A percentile compares a stretch with the other conserved stretches of the same genome.
Conservation (phyloP, 257 asterid species). For the Leptodermis oblonga region DNA sequence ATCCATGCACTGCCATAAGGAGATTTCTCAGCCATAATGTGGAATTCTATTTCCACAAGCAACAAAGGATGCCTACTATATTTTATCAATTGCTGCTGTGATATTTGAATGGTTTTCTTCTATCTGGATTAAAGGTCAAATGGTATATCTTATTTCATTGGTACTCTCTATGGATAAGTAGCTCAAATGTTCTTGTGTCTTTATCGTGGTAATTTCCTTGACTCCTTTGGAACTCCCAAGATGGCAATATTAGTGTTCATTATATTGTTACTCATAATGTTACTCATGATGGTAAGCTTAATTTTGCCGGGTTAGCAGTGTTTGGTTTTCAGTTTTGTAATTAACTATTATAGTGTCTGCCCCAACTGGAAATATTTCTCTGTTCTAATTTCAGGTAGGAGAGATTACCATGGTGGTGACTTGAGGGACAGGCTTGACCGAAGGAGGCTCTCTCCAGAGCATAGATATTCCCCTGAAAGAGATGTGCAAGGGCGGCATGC, state of each 20-base stretch:
- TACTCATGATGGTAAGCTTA: constrained; percentile 65
- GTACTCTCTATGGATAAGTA: constrained; percentile 20
- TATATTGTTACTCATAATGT: constrained; percentile 54
- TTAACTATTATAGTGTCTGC: constrained; percentile 13
- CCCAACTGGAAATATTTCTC: constrained; percentile 17
- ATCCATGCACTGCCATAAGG: constrained; percentile 32
- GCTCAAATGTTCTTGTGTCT: constrained; percentile 20
- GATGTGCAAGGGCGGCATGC: constrained; percentile 45
- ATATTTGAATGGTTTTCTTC: constrained; percentile 41
- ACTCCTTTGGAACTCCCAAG: constrained; percentile 60
- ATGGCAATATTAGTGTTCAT: constrained; percentile 59
- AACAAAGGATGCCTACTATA: constrained; percentile 40
- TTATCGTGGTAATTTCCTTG: constrained; percentile 47
- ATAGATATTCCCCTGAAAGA: constrained; percentile 50
- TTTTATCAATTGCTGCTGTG: constrained; percentile 56
- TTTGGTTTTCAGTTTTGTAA: constrained; percentile 14
- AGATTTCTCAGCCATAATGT: constrained; percentile 37
- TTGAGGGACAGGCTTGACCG: constrained; percentile 73
- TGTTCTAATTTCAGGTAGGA: constrained; percentile 51
- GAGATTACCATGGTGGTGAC: constrained; percentile 58
- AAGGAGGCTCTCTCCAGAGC: constrained; percentile 69
- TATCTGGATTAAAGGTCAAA: constrained; percentile 41
- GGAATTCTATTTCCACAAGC: constrained; percentile 35
- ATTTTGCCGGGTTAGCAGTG: not conserved
- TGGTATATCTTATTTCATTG: constrained; percentile 36